Evolutionary conservation across 2,329 filamentous ascomycete species (phyloP).

Genomic region (Triangularia setosa): DNA sequence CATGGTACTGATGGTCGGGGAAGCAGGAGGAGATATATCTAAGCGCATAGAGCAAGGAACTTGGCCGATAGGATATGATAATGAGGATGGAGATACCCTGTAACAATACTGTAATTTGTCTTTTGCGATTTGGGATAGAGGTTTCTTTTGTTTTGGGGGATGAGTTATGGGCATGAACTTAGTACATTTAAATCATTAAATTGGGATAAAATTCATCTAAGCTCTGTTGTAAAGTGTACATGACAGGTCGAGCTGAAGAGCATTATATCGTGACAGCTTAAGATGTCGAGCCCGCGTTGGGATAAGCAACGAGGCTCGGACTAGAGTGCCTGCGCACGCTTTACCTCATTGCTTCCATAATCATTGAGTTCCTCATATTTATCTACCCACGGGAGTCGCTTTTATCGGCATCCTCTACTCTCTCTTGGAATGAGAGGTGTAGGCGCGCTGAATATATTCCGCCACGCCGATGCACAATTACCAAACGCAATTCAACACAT

Average conservation of each 20-base stretch:
- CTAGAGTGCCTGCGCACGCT: not conserved
- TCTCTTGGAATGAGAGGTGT: too few relatives aligned
- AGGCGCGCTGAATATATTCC: too few relatives aligned
- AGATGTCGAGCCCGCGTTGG: not conserved
- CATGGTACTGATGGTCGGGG: not conserved
- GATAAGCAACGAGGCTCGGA: not conserved
- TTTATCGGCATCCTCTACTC: too few relatives aligned
- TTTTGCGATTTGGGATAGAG: not conserved
- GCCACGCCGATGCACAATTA: too few relatives aligned
- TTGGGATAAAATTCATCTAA: not conserved
- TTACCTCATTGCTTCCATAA: too few relatives aligned
- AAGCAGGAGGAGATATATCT: conserved; percentile 1
- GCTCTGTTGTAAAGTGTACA: too few relatives aligned
- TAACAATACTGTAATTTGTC: not conserved
- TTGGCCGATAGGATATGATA: not conserved
- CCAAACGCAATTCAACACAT: too few relatives aligned
- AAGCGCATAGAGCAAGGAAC: not conserved
- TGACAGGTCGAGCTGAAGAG: too few relatives aligned
- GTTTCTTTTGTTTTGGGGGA: not conserved
- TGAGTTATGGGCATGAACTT: not conserved
- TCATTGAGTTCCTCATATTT: too few relatives aligned
- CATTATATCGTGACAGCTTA: not conserved
- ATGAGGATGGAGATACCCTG: not conserved
- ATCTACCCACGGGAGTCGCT: too few relatives aligned
- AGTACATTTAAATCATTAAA: not conserved